Conservation (phyloP, 345 rosid species). For the Eucalyptus pauciflora region DNA sequence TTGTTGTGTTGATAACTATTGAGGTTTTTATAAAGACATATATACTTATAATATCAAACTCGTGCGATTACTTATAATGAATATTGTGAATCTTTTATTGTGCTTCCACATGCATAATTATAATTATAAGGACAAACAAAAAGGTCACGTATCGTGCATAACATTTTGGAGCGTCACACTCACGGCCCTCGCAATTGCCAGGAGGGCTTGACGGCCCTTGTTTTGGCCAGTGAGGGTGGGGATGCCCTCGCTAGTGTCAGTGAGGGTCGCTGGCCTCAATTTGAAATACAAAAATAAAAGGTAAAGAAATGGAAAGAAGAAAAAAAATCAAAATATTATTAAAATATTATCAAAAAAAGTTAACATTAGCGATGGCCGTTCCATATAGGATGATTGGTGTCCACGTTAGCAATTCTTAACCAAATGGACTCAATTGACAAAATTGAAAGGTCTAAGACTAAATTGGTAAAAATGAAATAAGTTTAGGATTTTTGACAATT, state of each 20-base stretch:
- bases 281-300: not conserved
- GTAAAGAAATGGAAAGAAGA: not conserved
- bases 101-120: not conserved
- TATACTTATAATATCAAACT: no score
- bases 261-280: not conserved
- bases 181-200: accelerated
- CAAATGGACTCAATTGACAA: no score
- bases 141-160: not conserved
- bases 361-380: not conserved
- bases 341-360: no score
- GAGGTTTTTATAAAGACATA: not conserved
- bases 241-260: not conserved
- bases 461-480: not conserved
- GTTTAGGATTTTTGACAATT: not conserved
- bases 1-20: not conserved
- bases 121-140: not conserved
- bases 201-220: not conserved
- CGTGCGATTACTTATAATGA: not conserved
- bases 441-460: no score
- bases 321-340: no score
- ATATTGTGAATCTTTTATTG: no score
- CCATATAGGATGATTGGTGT: accelerated
- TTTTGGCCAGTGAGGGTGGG: not conserved
- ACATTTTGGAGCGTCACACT: not conserved
- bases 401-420: not conserved